Conservation (phyloP, 768 basidiomycete species). For the Leccinum boreale region DNA sequence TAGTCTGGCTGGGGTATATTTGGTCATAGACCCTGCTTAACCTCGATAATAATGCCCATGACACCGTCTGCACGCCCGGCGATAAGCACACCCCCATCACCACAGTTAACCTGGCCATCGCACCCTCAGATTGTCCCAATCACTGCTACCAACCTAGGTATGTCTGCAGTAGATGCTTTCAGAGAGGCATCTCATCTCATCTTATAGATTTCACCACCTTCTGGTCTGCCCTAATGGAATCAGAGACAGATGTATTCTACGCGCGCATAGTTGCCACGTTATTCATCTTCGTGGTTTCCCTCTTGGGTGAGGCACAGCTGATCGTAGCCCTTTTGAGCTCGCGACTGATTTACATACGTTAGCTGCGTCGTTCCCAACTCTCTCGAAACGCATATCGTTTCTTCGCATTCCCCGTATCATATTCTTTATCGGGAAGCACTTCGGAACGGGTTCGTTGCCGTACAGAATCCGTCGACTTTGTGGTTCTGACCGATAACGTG, state of each 20-base stretch:
- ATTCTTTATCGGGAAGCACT: constrained; percentile 87
- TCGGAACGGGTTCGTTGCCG: constrained; percentile 60
- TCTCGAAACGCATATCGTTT: constrained; percentile 52
- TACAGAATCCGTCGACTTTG: not conserved
- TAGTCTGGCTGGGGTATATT: not conserved
- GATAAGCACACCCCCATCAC: not conserved
- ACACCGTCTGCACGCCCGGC: not conserved
- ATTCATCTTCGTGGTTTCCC: constrained; percentile 56
- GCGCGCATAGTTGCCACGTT: constrained; percentile 24
- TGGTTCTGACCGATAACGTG: not conserved
- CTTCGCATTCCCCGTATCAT: constrained; percentile 62
- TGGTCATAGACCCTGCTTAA: not conserved
- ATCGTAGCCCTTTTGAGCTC: not conserved
- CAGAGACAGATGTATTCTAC: not conserved
- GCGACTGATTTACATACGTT: not conserved
- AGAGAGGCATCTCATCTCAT: not conserved
- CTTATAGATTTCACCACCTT: not conserved
- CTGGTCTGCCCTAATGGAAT: not conserved
- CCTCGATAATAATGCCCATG: too few relatives aligned
- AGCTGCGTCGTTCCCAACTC: constrained; percentile 73
- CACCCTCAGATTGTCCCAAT: not conserved
- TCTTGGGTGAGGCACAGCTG: constrained; percentile 50
- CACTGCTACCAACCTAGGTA: not conserved
- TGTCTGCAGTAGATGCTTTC: not conserved
- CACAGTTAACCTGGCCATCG: not conserved